Evolutionary conservation across 2,329 filamentous ascomycete genomes (phyloP), one percentile per base, ranked within the genome.

Genomic region (Colletotrichum karsti): DNA sequence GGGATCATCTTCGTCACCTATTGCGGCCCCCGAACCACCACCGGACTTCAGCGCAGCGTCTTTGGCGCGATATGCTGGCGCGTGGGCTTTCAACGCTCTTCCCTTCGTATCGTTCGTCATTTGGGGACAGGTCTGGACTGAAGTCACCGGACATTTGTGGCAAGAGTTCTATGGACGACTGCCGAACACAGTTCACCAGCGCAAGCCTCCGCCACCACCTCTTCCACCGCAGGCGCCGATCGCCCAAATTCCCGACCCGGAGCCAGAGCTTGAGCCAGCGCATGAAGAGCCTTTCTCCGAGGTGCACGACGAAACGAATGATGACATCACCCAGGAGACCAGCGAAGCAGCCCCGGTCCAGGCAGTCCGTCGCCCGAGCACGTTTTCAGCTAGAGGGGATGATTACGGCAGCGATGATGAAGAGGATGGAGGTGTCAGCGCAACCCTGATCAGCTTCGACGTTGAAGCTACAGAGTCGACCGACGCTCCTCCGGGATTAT

Each of bases 391-490:
- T 9, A 76, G 83, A n/a, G 83, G 79, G 13, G 84, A 86, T 63
- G 87, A 88, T 42, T 87, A 85, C 66, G 84, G 79, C 10, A 87
- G 82, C 12, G 88, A 89, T 51, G 87, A 89, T 59, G 87, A 88
- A 54, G 87, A 87, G 15, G 79, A 84, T 13, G 87, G 88, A 53
- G 81, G 84, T 53, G 78, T 89, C 24, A 87, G 83, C 61, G 84
- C 87, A 2, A 88, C 87, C 0, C 77, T 90, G 5, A 89, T 90
- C 57, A 89, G 86, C 70, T 89, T 90, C 63, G 88, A 90, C 63
- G 87, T 90, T 28, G 88, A 90, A 69, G 84, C 87, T 0, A 85
- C 83, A 4, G 87, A 89, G 51, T 79, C 85, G 1, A 82, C 80
- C 3, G 85, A 87, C 53, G 80, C 82, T 3, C 84, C 84, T 1